Evolutionary conservation across 345 rosid genomes (phyloP).

Genomic region (Gossypium anomalum): DNA sequence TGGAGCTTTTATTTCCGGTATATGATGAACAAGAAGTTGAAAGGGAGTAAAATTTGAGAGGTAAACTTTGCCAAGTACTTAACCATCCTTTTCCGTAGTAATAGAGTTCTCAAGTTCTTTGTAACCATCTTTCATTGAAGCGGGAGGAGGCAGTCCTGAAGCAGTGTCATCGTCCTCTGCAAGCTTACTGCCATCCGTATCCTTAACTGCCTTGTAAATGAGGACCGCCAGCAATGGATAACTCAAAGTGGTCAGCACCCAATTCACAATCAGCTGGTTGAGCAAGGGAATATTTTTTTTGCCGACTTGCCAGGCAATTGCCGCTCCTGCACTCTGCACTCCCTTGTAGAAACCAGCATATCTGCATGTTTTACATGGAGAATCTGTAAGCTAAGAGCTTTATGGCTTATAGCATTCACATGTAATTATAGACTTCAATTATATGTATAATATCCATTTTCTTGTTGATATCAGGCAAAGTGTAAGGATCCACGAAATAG

Average conservation of each 20-base stretch:
- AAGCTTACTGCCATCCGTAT: conserved; percentile 31
- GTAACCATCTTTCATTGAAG: not conserved
- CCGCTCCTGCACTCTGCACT: conserved; percentile 67
- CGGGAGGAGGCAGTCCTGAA: conserved; percentile 5
- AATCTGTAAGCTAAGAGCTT: not conserved
- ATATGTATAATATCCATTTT: not conserved
- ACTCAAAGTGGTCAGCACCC: conserved; percentile 55
- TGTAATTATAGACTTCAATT: not conserved
- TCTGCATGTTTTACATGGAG: conserved; percentile 25
- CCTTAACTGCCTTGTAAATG: conserved; percentile 46
- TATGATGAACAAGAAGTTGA: not conserved
- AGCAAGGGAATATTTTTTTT: conserved; percentile 34
- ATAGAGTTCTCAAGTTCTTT: conserved; percentile 5
- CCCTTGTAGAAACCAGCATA: conserved; percentile 66
- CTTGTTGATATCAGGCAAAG: too few relatives aligned
- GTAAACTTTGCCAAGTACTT: not conserved
- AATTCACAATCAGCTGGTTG: conserved; percentile 40
- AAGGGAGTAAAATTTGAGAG: not conserved
- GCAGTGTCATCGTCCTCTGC: conserved; percentile 12
- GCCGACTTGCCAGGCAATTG: conserved; percentile 70
- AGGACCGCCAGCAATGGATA: conserved; percentile 46
- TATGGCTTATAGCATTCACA: not conserved
- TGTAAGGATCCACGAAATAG: too few relatives aligned
- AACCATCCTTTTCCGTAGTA: not conserved
- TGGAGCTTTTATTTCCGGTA: not conserved